Base-by-base conservation (phyloP, 768 basidiomycete species). In the Daedalea quercina region DNA sequence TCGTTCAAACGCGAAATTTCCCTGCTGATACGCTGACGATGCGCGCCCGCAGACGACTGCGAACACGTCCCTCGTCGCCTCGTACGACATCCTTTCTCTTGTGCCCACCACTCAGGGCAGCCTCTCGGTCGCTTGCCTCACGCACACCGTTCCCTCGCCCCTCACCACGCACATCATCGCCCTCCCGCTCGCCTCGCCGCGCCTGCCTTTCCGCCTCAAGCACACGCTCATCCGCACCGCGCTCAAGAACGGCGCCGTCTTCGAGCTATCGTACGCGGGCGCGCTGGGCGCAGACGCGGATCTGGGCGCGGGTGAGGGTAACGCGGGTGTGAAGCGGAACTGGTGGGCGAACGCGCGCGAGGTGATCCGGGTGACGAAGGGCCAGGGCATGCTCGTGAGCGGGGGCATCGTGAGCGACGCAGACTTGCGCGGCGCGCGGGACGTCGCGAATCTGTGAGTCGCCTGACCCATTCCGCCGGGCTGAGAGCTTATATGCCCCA, bases 261-360 rank as follows among this genome's bases (percentile, higher is more conserved):
- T 94, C 61, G 91, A 93, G 67, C 78, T 94, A 44, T 76, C 75
- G 57, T 93, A 92, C 55, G 81, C 80, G 0, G 86, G 87, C 13
- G 85, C 87, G 0, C 67, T 93, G 0, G 82, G 83, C 0, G 82
- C 79, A 1, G 82, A 83, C 45, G 73, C 76, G 19, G 81, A 83
- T 44, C 53, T 73, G 0, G 58, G 70, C 19, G 73, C 69, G 2
- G 78, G 73, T 15, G 81, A 83, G 52, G 75, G 71, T 26, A 82
- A 80, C 0, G 61, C 73, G 2, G 67, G 66, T 9, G 78, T 80
- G 3, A 88, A 87, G 69, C 70, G 87, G 37, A 89, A 91, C 57
- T 90, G 90, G 90, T 89, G 91, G 91, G 81, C 86, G 0, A 75
- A 80, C 0, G 80, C 88, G 11, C 72, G 84, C 31, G 91, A 94